Base-by-base conservation (phyloP, 768 basidiomycete species). In the Suillus fuscotomentosus region DNA sequence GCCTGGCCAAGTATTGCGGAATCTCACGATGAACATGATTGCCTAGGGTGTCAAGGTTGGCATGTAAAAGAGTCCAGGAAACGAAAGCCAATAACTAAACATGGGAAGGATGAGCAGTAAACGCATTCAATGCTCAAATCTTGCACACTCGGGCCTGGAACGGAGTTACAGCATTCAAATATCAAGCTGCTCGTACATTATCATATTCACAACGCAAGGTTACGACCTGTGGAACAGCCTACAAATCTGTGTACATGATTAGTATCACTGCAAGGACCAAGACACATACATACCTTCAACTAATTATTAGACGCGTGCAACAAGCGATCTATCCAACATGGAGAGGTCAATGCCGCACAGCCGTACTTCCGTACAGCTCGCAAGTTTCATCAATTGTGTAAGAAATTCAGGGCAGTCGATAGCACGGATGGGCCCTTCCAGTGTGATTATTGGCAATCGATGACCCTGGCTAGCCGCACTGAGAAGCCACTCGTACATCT, bases 361-460 rank as follows among this genome's bases (percentile, higher is more conserved):
- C 57, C 41, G 41, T 3, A 59, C 57, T 27, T 59, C 57, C 39
- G 57, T 59, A 27, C 57, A 59, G 17, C 57, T 59, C 27, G 24
- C 39, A 42, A 59, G 24, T 42, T 59, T 59, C 57, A 10, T 20
- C 10, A 3, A 27, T 27, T 42, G 41, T 20, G 41, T 11, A 31
- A 59, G 24, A 42, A 59, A 43, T 59, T 42, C 57, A 42, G 41
- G 41, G 24, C 27, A 20, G 41, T 59, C 41, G 17, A 59, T 13
- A 31, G 10, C 24, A 31, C 17, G 57, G 24, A 59, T 27, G 24
- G 57, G 24, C 41, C 41, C 57, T 31, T 59, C 24, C 11, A 59
- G 17, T 27, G 57, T 42, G 13, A 59, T 59, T 27, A 31, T 59
- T 17, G 57, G 57, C 11, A 59, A 31, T 41, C 17, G 57, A 59